Evolutionary conservation across 169 alveolate species (phyloP).

Genomic region (Haemoproteus tartakovskyi): DNA sequence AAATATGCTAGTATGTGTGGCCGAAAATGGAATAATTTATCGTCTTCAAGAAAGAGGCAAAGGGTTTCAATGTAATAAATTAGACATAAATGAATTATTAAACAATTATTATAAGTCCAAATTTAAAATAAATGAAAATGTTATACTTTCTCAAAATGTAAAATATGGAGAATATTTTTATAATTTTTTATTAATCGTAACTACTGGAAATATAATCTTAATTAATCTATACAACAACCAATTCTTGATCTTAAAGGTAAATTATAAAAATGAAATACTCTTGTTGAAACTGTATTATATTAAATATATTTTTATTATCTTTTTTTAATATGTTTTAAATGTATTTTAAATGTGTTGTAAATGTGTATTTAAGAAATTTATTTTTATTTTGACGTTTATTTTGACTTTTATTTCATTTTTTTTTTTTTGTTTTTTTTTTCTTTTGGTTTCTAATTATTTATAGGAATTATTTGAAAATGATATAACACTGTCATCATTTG

Average conservation of each 20-base stretch:
- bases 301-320: too few species aligned
- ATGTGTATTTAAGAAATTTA: too few species aligned
- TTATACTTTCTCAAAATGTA: neutral
- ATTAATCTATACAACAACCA: neutral
- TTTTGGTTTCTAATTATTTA: too few species aligned
- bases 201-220: neutral
- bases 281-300: too few species aligned
- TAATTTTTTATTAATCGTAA: neutral
- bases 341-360: too few species aligned
- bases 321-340: too few species aligned
- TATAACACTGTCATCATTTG: neutral
- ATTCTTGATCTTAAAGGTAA: neutral
- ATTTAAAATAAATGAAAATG: neutral
- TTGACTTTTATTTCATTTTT: too few species aligned
- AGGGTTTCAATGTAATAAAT: neutral
- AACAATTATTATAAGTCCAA: neutral
- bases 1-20: neutral
- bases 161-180: neutral
- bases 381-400: too few species aligned
- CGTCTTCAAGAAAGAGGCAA: neutral
- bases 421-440: too few species aligned
- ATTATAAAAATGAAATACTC: too few species aligned
- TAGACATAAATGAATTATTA: neutral
- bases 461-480: neutral
- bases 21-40: conserved; percentile 4